Evolutionary conservation across 306 rosid genomes (phyloP).

Genomic region (Rosa lucieae): DNA sequence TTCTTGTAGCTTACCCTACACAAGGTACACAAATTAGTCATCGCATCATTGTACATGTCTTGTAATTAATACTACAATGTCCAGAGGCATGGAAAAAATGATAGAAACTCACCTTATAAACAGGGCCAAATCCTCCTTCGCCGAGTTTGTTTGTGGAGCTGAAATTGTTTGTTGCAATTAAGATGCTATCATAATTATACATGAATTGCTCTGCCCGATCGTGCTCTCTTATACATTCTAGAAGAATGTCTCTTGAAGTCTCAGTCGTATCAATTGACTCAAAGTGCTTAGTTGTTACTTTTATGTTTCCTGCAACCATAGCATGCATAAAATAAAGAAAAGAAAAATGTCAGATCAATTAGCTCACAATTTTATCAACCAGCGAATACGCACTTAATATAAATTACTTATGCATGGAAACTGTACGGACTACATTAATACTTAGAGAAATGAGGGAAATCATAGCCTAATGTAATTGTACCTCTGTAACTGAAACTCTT

Average conservation of each 20-base stretch:
- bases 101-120: not conserved
- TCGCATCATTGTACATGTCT: not conserved
- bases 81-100: too few relatives aligned
- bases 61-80: not conserved
- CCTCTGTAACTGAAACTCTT: not conserved
- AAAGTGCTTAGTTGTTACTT: not conserved
- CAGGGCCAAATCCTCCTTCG: slow-evolving; percentile 22
- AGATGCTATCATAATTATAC: not conserved
- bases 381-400: too few relatives aligned
- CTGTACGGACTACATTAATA: too few relatives aligned
- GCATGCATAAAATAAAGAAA: not conserved
- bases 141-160: not conserved
- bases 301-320: not conserved
- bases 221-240: not conserved
- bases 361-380: not conserved
- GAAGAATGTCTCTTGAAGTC: not conserved
- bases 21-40: not conserved
- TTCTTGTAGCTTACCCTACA: not conserved
- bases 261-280: not conserved
- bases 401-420: not conserved
- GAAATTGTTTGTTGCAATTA: not conserved
- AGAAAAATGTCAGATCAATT: not conserved
- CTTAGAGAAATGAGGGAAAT: too few relatives aligned
- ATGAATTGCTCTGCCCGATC: not conserved
- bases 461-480: too few relatives aligned